These are phyloP conservation scores for Chimonanthus salicifolius DNA, from an alignment of 164 flowering plant genomes.

Conservation along the genomic window DNA sequence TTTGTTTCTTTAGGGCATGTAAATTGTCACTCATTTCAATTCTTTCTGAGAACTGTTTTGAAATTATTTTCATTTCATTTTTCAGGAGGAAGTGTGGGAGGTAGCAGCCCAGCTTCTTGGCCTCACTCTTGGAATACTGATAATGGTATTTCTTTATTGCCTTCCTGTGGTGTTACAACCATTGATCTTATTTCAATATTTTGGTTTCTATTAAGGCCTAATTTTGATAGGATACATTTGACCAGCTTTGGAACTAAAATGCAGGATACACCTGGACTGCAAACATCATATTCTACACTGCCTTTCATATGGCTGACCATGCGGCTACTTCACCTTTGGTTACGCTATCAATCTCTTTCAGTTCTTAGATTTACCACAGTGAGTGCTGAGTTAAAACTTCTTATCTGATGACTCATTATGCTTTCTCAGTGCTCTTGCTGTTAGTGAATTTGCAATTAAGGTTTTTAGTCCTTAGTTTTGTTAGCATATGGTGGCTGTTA, in stretches of 20 bases:
- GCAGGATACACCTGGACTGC: constrained; percentile 69
- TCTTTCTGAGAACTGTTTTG: background rate
- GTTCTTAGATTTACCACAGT: constrained; percentile 73
- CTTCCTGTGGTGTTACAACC: background rate
- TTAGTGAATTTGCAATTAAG: no score
- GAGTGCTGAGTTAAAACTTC: constrained; percentile 14
- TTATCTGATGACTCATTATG: background rate
- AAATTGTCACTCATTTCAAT: background rate
- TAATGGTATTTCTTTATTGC: constrained; percentile 46
- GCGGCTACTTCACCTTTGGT: constrained; percentile 84
- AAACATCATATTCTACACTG: constrained; percentile 48
- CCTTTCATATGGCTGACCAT: constrained; percentile 57
- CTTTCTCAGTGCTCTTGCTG: no score
- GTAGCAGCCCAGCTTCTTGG: constrained; percentile 91
- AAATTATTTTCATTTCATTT: constrained; percentile 11
- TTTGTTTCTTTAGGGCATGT: background rate
- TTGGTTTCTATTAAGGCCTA: background rate
- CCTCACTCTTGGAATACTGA: constrained; percentile 67
- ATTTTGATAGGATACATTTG: constrained; percentile 4
- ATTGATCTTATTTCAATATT: background rate
- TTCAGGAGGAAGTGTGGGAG: constrained; percentile 98
- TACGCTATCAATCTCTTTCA: constrained; percentile 78
- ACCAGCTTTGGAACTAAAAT: constrained; percentile 12
- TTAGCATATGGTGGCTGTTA: no score
- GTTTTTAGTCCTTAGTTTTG: no score